Conservation (phyloP, 192 early-diverging fungal species). For the Borealophlyctis nickersoniae region DNA sequence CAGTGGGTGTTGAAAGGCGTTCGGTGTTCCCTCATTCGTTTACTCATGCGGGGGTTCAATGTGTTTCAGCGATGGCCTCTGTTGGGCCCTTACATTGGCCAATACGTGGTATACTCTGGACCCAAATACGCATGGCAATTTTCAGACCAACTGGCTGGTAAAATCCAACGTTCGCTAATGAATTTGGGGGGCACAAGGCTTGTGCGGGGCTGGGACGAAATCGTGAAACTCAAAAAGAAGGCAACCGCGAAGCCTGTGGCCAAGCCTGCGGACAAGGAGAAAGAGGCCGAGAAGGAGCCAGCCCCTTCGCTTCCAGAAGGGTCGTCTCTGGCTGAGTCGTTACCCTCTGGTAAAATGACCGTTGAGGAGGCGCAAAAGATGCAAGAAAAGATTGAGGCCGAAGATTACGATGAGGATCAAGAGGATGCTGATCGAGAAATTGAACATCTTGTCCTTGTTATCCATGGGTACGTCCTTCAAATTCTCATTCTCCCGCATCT, state of each 20-base stretch:
- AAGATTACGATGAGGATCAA: conserved; percentile 51
- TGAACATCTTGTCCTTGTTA: conserved; percentile 75
- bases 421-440: conserved; percentile 66
- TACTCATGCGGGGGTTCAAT: background rate
- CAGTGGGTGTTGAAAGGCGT: background rate
- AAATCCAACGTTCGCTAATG: conserved; percentile 63
- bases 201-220: conserved; percentile 71
- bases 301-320: background rate
- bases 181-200: conserved; percentile 67
- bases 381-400: conserved; percentile 39
- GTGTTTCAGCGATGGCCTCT: conserved; percentile 66
- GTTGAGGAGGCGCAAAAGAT: conserved; percentile 49
- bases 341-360: conserved; percentile 9
- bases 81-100: conserved; percentile 73
- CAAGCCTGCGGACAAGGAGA: conserved; percentile 36
- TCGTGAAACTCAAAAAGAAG: conserved; percentile 51
- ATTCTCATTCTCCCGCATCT: background rate
- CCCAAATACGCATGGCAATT: conserved; percentile 59
- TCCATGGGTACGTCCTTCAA: conserved; percentile 61
- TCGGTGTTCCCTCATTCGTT: background rate
- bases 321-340: conserved; percentile 5
- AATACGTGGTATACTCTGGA: conserved; percentile 70
- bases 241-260: conserved; percentile 19
- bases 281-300: conserved; percentile 31
- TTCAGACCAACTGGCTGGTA: conserved; percentile 58